phyloP scores from a whole-genome alignment of 176 grass and related monocot genomes.

The Oryza rufipogon region DNA sequence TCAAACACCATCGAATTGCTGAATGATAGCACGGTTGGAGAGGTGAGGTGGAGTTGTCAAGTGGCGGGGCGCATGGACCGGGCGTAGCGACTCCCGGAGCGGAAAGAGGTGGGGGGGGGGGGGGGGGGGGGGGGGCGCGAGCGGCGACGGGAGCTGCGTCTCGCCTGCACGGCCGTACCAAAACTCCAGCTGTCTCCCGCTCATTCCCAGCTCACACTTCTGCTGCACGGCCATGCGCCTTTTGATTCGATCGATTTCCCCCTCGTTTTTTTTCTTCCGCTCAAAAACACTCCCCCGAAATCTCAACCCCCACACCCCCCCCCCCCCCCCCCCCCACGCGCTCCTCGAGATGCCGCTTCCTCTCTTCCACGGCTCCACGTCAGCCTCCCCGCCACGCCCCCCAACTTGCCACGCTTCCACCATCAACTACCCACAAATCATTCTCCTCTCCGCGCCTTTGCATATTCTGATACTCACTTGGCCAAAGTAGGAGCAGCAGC shows the following conservation, averaged over 20 bases:
- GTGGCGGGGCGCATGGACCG: neutral
- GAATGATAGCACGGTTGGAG: neutral
- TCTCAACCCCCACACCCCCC: neutral
- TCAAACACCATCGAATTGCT: too few relatives aligned
- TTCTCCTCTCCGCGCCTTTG: neutral
- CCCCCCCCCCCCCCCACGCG: neutral
- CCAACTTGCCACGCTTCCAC: slow-evolving; percentile 18
- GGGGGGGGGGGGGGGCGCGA: neutral
- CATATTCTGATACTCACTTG: neutral
- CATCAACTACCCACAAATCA: slow-evolving; percentile 32
- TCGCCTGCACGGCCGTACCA: slow-evolving; percentile 39
- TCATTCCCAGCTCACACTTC: slow-evolving; percentile 47
- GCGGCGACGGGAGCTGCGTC: slow-evolving; percentile 62
- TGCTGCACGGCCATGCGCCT: neutral
- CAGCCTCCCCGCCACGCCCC: neutral
- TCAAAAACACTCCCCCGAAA: slow-evolving; percentile 5
- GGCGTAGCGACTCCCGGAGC: neutral
- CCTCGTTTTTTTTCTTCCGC: neutral
- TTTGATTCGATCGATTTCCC: neutral
- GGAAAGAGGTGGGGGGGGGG: neutral
- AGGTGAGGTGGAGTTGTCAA: neutral
- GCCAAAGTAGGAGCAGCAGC: neutral
- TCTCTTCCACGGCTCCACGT: slow-evolving; percentile 18
- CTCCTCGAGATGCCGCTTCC: slow-evolving; percentile 67
- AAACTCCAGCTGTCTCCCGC: slow-evolving; percentile 55